These are phyloP conservation scores for Paraurostyla sp. DNA, from an alignment of 73 alveolate species.

Conservation along the genomic window DNA sequence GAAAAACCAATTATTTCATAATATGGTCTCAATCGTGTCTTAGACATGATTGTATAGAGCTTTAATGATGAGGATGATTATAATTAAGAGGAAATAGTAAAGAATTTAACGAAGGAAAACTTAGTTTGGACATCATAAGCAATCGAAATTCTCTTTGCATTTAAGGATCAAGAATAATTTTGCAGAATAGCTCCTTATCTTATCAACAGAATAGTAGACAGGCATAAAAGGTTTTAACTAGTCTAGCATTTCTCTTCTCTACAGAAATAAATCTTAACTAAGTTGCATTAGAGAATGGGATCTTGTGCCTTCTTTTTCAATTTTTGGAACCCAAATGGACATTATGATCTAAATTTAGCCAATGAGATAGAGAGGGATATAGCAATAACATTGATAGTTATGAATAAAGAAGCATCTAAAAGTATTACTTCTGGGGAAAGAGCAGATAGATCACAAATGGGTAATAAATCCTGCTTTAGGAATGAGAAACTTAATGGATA, in stretches of 20 bases:
- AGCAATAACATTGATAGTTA: constrained; percentile 43
- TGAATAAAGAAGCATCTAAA: constrained; percentile 12
- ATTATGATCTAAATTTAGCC: constrained; percentile 52
- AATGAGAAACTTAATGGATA: constrained; percentile 53
- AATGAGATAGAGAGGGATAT: constrained; percentile 58
- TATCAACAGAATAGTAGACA: constrained; percentile 48
- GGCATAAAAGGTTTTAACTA: constrained; percentile 47
- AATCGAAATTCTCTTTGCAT: constrained; percentile 38
- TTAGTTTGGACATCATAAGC: constrained; percentile 45
- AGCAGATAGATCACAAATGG: constrained; percentile 57
- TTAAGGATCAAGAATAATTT: not conserved
- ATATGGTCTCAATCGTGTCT: not conserved
- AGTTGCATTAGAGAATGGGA: constrained; percentile 5
- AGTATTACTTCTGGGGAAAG: not conserved
- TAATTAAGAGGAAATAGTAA: constrained; percentile 41
- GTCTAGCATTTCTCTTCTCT: not conserved
- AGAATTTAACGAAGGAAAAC: constrained; percentile 48
- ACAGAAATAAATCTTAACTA: not conserved
- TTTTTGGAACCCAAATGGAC: constrained; percentile 72
- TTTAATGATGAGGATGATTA: constrained; percentile 42
- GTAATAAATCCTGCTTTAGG: constrained; percentile 71
- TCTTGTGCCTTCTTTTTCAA: constrained; percentile 29
- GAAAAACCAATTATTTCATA: not conserved
- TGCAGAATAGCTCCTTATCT: constrained; percentile 35
- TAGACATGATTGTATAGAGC: constrained; percentile 18